Percentiles rank a stretch among this genome's conserved stretches.
phyloP scores from a whole-genome alignment of 257 asterid species.

The Datura wrightii region DNA sequence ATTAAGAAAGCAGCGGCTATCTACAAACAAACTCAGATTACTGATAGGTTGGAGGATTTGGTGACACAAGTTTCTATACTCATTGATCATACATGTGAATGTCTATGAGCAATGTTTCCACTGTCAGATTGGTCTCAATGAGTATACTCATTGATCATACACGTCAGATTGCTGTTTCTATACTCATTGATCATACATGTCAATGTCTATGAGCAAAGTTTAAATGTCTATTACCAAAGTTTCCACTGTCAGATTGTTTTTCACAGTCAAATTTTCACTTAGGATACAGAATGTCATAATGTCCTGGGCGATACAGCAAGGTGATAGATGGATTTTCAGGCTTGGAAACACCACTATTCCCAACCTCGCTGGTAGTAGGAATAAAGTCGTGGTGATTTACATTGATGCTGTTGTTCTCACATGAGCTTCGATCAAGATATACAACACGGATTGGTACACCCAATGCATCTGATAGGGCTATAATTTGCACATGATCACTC shows the following conservation, averaged over 20 bases:
- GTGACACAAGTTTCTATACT: neutral
- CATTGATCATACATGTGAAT: constrained; percentile 4
- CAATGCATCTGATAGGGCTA: constrained; percentile 88
- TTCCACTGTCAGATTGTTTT: too few species aligned
- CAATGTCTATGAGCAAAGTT: too few species aligned
- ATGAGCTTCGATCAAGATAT: constrained; percentile 87
- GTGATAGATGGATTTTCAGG: constrained; percentile 63
- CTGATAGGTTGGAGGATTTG: neutral
- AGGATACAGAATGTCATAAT: constrained; percentile 59
- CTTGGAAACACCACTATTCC: constrained; percentile 39
- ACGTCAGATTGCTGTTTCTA: too few species aligned
- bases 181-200: too few species aligned
- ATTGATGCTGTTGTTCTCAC: constrained; percentile 72
- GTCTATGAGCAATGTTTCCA: neutral
- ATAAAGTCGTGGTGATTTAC: constrained; percentile 93
- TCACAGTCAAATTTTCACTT: neutral
- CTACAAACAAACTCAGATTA: neutral
- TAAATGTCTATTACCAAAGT: too few species aligned
- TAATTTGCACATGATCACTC: constrained; percentile 96
- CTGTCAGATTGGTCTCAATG: neutral
- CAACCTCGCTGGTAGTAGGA: constrained; percentile 40
- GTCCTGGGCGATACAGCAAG: constrained; percentile 94
- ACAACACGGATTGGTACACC: constrained; percentile 90
- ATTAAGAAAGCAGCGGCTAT: neutral
- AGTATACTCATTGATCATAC: too few species aligned